Base-by-base conservation (phyloP, 768 basidiomycete genomes). In the Boletus vinaceobasis region DNA sequence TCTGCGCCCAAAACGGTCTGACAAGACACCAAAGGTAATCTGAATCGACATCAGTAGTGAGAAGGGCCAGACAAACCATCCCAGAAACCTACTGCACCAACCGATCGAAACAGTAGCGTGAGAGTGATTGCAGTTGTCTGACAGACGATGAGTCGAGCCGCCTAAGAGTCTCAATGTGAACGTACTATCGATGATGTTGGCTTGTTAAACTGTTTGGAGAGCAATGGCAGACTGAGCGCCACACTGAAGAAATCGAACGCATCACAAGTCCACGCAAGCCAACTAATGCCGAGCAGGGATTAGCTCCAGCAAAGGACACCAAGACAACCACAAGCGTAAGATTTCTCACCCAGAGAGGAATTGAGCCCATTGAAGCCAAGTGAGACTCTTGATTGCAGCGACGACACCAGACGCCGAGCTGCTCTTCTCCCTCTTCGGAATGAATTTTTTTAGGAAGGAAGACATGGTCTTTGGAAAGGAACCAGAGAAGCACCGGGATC, bases 1-100 rank as follows among this genome's bases (percentile, higher is more conserved):
- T 77, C 94, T 95, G 43, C 94, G 81, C 1, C 95, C 95, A 69
- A 76, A 97, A 4, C 95, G 84, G 69, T 97, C 96, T 3, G 88
- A 90, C 27, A 87, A 59, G 46, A 93, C 68, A 44, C 93, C 93
- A 60, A 97, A 94, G 58, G 92, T 70, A 45, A 91, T 45, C 74
- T 74, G n/a, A 4, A 50, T 42, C 29, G 17, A 32, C 29, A 26
- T 52, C 31, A 44, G 43, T 36, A 38, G 10, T 40, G 21, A 50
- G 29, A 23, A 27, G 0, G 9, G 27, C 27, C 17, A 50, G 51
- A 66, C 11, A 11, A 21, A 32, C 21, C 4, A n/a, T 19, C 6
- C 23, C 32, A 13, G 6, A 19, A 42, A 3, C 79, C 62, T 39
- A 79, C 86, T 15, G 88, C 88, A 43, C 89, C 88, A 48, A 85